These are phyloP conservation scores for Anthracocystis setariae DNA, from an alignment of 1,284 basidiomycete species.

Conservation along the genomic window DNA sequence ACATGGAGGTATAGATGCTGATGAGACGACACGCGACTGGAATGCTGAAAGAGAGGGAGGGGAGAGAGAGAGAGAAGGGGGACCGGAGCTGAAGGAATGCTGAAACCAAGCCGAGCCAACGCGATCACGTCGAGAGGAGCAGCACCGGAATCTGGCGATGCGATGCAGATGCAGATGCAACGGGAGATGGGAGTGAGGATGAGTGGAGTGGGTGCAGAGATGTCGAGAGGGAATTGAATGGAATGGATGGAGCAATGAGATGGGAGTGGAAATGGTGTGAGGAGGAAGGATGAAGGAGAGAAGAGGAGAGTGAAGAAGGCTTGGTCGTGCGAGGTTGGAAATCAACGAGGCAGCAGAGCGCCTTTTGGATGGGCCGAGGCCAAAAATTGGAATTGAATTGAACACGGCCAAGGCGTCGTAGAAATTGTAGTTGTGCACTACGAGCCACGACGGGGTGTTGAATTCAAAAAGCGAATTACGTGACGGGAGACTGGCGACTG, in stretches of 20 bases:
- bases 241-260: too few species aligned
- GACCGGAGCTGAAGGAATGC: slow-evolving; percentile 8
- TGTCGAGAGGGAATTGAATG: slow-evolving; percentile 6
- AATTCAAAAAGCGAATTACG: slow-evolving; percentile 21
- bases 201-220: slow-evolving; percentile 10
- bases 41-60: slow-evolving; percentile 2
- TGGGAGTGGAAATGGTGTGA: slow-evolving; percentile 3
- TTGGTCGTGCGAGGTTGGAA: slow-evolving; percentile 18
- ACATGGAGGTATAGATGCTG: slow-evolving; percentile 15
- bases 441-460: slow-evolving; percentile 24
- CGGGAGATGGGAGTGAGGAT: slow-evolving; percentile 2
- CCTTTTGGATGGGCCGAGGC: background rate
- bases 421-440: slow-evolving; percentile 16
- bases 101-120: slow-evolving; percentile 5
- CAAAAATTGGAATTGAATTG: slow-evolving; percentile 16
- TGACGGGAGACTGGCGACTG: slow-evolving; percentile 43
- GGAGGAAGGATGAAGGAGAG: slow-evolving; percentile 5
- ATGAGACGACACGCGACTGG: slow-evolving; percentile 17
- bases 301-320: slow-evolving; percentile 8
- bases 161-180: background rate
- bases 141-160: background rate
- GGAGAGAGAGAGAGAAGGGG: background rate
- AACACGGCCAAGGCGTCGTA: slow-evolving; percentile 15
- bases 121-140: slow-evolving; percentile 12
- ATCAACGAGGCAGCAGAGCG: slow-evolving; percentile 21